Evolutionary conservation across 371 early-diverging fungal species (phyloP).

Genomic region (Mortierella sp.): DNA sequence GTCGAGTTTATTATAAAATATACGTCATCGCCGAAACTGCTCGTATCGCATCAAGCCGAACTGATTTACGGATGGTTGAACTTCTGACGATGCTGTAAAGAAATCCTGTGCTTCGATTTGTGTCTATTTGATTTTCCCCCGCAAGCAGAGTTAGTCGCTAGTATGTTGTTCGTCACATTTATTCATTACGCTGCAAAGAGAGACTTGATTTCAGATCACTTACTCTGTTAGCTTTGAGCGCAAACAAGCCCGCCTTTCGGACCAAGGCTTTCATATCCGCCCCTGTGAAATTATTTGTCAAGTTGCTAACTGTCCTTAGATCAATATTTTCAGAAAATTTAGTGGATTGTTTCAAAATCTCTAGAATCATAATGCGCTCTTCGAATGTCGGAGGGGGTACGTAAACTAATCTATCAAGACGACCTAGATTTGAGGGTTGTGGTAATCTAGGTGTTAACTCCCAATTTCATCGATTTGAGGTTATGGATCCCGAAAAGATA

Average conservation of each 20-base stretch:
- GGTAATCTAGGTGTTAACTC: too few relatives aligned
- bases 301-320: slow-evolving; percentile 61
- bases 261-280: slow-evolving; percentile 88
- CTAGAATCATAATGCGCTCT: slow-evolving; percentile 80
- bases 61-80: slow-evolving; percentile 46
- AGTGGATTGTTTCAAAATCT: slow-evolving; percentile 69
- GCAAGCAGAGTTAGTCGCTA: background rate
- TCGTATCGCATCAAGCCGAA: slow-evolving; percentile 41
- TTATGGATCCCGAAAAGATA: too few relatives aligned
- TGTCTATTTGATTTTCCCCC: slow-evolving; percentile 20
- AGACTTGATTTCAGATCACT: background rate
- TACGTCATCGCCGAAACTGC: slow-evolving; percentile 31
- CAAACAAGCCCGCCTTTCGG: slow-evolving; percentile 80
- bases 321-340: slow-evolving; percentile 64
- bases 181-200: background rate
- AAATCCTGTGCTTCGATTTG: slow-evolving; percentile 48
- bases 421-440: slow-evolving; percentile 56
- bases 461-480: too few relatives aligned
- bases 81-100: slow-evolving; percentile 37
- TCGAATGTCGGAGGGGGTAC: slow-evolving; percentile 77
- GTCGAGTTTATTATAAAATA: background rate
- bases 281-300: slow-evolving; percentile 77
- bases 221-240: slow-evolving; percentile 58
- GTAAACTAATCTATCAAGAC: slow-evolving; percentile 89
- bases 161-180: background rate